Base-by-base conservation (phyloP, 805 yeast species). In the Vanderwaltozyma tropicalis region DNA sequence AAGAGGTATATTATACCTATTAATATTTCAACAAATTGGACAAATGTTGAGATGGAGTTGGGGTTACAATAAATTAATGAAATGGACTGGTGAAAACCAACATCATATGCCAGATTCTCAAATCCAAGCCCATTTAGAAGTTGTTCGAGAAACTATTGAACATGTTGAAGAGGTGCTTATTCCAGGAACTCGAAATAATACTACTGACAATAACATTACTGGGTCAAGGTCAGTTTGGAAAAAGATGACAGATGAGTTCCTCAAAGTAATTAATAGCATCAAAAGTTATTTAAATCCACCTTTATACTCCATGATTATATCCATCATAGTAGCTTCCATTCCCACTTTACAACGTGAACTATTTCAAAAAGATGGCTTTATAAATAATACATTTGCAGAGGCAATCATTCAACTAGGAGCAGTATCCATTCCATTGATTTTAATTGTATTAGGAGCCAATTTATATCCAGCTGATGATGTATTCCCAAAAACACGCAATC, bases 21-120 rank as follows among this genome's bases (percentile, higher is more conserved):
- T 82, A 45, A 78, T 82, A 37, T 81, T 81, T 57, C 94, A 82
- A 59, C 94, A 82, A 56, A 70, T 82, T 55, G 92, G 89, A 14
- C 94, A 82, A 57, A 76, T 82, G 48, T 62, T 82, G 41, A 71
- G 92, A 55, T 82, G 94, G 92, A 76, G 85, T 22, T 82, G 92
- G 89, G 94, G 94, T 37, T 82, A 76, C 57, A 82, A 82, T 53
- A 78, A 72, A 25, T 64, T 82, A 41, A 61, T 82, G 53, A 69
- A 74, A 47, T 75, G 69, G 63, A 44, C 60, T 3, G 61, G 57
- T 34, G 61, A 55, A 33, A 51, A 47, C 28, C 35, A 41, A 39
- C 43, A 47, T 13, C 49, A 53, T 35, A 54, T 54, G 59, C 59
- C 59, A 13, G 55, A 52, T n/a, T 47, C 54, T 12, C 59, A 38